phyloP scores from a whole-genome alignment of 768 basidiomycete species.

The Tremella mesenterica region DNA sequence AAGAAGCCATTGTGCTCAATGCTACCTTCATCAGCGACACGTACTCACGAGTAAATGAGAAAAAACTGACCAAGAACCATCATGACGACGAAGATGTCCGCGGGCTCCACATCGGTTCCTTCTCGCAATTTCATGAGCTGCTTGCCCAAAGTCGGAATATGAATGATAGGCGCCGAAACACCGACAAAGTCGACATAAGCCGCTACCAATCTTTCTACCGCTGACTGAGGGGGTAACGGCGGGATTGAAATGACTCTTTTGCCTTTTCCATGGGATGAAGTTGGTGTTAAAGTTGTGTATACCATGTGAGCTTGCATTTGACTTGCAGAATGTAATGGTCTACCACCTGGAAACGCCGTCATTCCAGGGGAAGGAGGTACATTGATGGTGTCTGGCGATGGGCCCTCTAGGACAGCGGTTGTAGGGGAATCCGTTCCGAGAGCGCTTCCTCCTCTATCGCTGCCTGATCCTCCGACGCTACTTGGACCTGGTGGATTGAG shows the following conservation, averaged over 20 bases:
- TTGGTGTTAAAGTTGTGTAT: too few species aligned
- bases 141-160: conserved; percentile 43
- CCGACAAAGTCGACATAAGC: conserved; percentile 46
- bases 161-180: conserved; percentile 45
- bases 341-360: neutral
- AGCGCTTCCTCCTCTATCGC: conserved; percentile 24
- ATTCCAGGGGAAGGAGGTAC: conserved; percentile 10
- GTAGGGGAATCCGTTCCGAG: conserved; percentile 7
- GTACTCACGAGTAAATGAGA: neutral
- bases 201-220: conserved; percentile 43
- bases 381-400: conserved; percentile 8
- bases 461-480: conserved; percentile 2
- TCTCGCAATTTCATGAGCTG: conserved; percentile 41
- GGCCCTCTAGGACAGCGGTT: neutral
- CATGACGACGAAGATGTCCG: conserved; percentile 45
- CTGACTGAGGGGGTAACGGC: conserved; percentile 43
- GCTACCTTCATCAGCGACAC: conserved; percentile 20
- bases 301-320: too few species aligned
- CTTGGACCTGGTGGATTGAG: conserved; percentile 1
- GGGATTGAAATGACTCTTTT: conserved; percentile 34
- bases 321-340: too few species aligned
- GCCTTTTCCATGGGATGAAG: neutral
- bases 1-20: conserved; percentile 44
- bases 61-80: conserved; percentile 43
- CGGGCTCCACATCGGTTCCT: conserved; percentile 39